Percentiles rank a stretch among this genome's conserved stretches.
These are phyloP conservation scores for Neophaeococcomyces mojaviensis DNA, from an alignment of 2,329 filamentous ascomycete species.

Conservation along the genomic window DNA sequence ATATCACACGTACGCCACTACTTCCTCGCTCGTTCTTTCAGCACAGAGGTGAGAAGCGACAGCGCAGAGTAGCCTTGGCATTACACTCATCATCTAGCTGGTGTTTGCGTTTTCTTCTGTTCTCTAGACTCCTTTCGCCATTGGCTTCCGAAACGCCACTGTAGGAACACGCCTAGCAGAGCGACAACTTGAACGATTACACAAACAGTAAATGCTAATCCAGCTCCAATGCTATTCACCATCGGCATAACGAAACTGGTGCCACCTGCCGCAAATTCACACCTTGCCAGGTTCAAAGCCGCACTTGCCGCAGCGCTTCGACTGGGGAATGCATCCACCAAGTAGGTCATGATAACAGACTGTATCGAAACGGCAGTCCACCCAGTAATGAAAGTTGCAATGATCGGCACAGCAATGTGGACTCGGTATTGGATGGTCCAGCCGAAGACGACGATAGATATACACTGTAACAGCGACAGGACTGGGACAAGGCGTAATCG, in stretches of 20 bases:
- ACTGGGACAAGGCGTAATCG: constrained; percentile 44
- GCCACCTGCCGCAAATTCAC: constrained; percentile 45
- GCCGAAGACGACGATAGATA: constrained; percentile 44
- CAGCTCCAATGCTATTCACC: constrained; percentile 39
- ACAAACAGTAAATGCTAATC: constrained; percentile 42
- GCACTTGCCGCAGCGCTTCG: constrained; percentile 46
- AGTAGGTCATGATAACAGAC: constrained; percentile 44
- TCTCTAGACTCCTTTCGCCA: constrained; percentile 32
- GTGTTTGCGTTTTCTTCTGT: no score
- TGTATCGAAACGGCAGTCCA: constrained; percentile 46
- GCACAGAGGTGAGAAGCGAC: no score
- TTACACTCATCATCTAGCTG: no score
- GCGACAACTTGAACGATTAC: constrained; percentile 36
- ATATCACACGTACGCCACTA: no score
- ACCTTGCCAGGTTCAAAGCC: constrained; percentile 46
- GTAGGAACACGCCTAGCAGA: constrained; percentile 38
- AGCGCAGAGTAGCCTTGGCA: no score
- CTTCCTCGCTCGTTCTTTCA: no score
- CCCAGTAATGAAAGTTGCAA: constrained; percentile 45
- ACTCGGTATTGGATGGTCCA: constrained; percentile 45
- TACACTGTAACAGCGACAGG: constrained; percentile 39
- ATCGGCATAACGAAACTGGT: constrained; percentile 45
- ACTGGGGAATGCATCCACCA: constrained; percentile 46
- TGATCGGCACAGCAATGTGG: constrained; percentile 44
- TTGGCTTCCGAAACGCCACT: constrained; percentile 34